A percentile compares a stretch with the other conserved stretches of the same genome.
Evolutionary conservation across 306 rosid genomes (phyloP).

Genomic region (Prunus campanulata): DNA sequence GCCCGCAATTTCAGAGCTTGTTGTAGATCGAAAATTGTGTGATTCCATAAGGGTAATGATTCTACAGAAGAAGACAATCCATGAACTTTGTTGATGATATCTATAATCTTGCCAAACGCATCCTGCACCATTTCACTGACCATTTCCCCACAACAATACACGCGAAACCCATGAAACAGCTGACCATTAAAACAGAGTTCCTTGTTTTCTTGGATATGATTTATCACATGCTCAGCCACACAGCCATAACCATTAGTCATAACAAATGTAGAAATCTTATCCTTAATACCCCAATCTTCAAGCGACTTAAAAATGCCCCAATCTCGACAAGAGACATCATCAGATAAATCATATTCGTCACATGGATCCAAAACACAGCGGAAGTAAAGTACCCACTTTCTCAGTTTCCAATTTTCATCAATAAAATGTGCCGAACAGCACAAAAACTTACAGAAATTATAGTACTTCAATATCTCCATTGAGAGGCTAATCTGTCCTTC

Average conservation of each 20-base stretch:
- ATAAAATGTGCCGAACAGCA: conserved; percentile 14
- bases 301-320: not conserved
- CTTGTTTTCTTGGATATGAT: not conserved
- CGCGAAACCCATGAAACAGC: not conserved
- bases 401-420: conserved; percentile 16
- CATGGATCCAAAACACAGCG: not conserved
- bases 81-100: conserved; percentile 1
- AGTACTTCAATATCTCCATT: not conserved
- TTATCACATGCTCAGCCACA: not conserved
- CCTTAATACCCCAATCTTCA: conserved; percentile 9
- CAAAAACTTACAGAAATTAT: not conserved
- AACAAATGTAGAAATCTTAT: not conserved
- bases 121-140: conserved; percentile 4
- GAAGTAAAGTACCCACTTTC: conserved; percentile 15
- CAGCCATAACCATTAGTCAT: not conserved
- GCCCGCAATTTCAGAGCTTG: not conserved
- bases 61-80: not conserved
- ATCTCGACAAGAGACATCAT: not conserved
- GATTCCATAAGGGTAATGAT: not conserved
- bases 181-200: not conserved
- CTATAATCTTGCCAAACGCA: not conserved
- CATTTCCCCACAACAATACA: conserved; percentile 11
- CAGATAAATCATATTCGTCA: not conserved
- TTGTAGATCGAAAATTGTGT: not conserved
- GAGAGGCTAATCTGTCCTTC: conserved; percentile 16